Conservation (phyloP, 2,329 filamentous ascomycete species). For the Thermothelomyces thermophilus region DNA sequence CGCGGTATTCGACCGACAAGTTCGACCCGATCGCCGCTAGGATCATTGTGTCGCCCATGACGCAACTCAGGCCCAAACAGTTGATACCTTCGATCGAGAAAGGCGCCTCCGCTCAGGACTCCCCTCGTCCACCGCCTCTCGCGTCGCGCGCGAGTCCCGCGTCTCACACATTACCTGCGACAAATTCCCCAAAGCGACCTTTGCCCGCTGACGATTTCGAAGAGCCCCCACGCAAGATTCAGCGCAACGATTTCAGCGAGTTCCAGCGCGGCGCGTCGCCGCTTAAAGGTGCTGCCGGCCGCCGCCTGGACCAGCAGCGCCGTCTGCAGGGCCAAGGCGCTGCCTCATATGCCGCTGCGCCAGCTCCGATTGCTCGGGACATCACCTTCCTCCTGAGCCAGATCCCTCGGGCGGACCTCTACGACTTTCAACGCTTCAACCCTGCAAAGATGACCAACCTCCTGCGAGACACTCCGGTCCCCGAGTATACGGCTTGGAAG, state of each 20-base stretch:
- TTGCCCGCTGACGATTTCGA: constrained; percentile 66
- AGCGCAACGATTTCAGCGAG: constrained; percentile 72
- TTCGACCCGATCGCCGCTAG: constrained; percentile 81
- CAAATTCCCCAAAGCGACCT: constrained; percentile 55
- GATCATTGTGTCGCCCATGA: constrained; percentile 72
- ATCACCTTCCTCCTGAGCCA: constrained; percentile 62
- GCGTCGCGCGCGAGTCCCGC: constrained; percentile 37
- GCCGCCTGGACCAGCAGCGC: constrained; percentile 73
- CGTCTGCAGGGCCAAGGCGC: constrained; percentile 47
- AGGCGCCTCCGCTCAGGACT: constrained; percentile 39
- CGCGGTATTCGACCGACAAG: constrained; percentile 63
- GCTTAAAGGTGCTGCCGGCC: constrained; percentile 81
- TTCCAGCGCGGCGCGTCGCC: constrained; percentile 85
- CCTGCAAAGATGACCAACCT: constrained; percentile 66
- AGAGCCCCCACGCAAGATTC: constrained; percentile 74
- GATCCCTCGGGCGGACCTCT: constrained; percentile 66
- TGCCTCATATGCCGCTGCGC: constrained; percentile 31
- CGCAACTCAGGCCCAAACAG: constrained; percentile 64
- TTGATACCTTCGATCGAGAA: constrained; percentile 50
- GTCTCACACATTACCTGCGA: constrained; percentile 40
- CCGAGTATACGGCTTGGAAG: constrained; percentile 53
- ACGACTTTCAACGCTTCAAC: constrained; percentile 64
- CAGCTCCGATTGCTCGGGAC: constrained; percentile 66
- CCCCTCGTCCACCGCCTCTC: constrained; percentile 33
- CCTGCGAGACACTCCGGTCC: constrained; percentile 61